Percentiles rank a stretch among this genome's conserved stretches.
phyloP scores from a whole-genome alignment of 108 stramenopile genomes.

The Fragilariopsis cylindrus region DNA sequence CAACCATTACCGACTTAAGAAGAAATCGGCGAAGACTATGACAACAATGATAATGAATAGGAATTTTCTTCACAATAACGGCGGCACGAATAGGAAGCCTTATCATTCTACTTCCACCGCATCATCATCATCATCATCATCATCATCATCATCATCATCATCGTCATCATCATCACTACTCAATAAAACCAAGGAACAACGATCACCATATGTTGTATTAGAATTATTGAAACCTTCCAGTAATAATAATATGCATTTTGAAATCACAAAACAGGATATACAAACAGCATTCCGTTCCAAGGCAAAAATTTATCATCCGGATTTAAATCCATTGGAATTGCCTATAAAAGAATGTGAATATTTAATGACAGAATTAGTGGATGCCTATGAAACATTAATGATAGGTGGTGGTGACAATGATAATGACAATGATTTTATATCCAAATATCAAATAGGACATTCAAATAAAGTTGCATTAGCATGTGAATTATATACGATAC shows the following conservation, averaged over 20 bases:
- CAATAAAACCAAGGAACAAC: not conserved
- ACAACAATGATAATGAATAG: no score
- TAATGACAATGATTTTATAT: not conserved
- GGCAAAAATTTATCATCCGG: conserved; percentile 18
- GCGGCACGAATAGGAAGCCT: not conserved
- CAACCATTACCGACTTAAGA: not conserved
- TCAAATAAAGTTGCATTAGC: conserved; percentile 36
- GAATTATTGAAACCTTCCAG: not conserved
- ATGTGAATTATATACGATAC: conserved; percentile 36
- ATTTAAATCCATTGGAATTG: conserved; percentile 1
- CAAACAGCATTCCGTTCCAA: conserved; percentile 6
- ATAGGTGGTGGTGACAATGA: conserved; percentile 8
- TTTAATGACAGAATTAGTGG: conserved; percentile 28
- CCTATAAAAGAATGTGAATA: conserved; percentile 4
- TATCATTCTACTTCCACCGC: not conserved
- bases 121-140: not conserved
- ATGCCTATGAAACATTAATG: conserved; percentile 35
- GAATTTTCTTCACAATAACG: not conserved
- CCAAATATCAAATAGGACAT: not conserved
- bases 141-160: not conserved
- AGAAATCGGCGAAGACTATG: no score
- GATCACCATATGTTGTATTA: conserved; percentile 11
- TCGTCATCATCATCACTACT: not conserved
- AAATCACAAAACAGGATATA: conserved; percentile 3
- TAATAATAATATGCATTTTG: not conserved